Base-by-base conservation (phyloP, 441 rosid species). In the Erysimum cheiri region DNA sequence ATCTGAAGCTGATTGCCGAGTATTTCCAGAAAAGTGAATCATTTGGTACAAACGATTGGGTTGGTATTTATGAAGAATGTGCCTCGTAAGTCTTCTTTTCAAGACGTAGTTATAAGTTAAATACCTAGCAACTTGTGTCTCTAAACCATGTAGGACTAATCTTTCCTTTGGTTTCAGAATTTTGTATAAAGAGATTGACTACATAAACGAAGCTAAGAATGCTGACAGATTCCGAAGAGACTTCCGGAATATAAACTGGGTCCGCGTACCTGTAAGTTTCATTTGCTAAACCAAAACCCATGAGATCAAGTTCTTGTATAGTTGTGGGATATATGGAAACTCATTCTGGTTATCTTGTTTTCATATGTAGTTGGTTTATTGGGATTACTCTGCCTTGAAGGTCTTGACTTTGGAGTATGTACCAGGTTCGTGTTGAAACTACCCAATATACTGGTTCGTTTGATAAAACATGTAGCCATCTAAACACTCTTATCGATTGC, bases 401-500 rank as follows among this genome's bases (percentile, higher is more conserved):
- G 98, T 88, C 79, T 76, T 94, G 91, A 94, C 97, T 29, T 80
- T 94, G 88, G 98, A 94, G 83, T 94, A 91, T 80, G 92, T 90
- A 26, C 98, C 97, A 85, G 97, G 98, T 93, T 76, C 32, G 61
- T 60, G 40, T 73, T 67, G 48, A 81, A 69, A 82, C 65, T 24
- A 57, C 61, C 4, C 41, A 5, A 33, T 50, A 15, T 70, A 64
- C 48, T 60, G 66, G 36, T 69, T 69, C 6, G 19, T 36, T 48
- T 71, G 52, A 39, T 46, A 3, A 10, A 22, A 24, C 7, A 29
- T 47, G 26, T n/a, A 29, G 10, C 6, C 4, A 29, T 41, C 19
- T 24, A 24, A 58, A 68, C 36, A 60, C 24, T 57, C 64, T 44
- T 47, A 33, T 46, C 39, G 60, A 54, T 14, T 46, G 50, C 26